Percentiles rank a stretch among this genome's conserved stretches.
Evolutionary conservation across 2,329 filamentous ascomycete genomes (phyloP).

Genomic region (Epichloe aotearoae): DNA sequence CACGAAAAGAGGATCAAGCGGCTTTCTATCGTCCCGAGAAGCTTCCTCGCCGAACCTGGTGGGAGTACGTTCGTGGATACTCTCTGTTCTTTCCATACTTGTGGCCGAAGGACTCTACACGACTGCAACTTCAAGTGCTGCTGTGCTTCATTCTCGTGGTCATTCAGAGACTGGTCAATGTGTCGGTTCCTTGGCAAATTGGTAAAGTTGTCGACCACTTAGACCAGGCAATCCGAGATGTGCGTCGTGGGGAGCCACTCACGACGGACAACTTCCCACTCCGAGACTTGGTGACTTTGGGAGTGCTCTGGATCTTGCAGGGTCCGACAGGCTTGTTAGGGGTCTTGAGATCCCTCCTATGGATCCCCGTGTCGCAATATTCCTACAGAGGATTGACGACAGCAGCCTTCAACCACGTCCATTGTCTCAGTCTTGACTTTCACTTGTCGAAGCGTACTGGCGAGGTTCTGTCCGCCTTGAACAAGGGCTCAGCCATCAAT

Average conservation of each 20-base stretch:
- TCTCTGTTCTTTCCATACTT: constrained; percentile 91
- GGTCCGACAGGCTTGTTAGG: constrained; percentile 80
- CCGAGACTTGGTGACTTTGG: constrained; percentile 22
- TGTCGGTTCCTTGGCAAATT: constrained; percentile 72
- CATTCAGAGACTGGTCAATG: constrained; percentile 70
- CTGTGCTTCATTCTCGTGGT: constrained; percentile 72
- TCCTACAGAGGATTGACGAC: constrained; percentile 90
- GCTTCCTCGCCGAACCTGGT: constrained; percentile 81
- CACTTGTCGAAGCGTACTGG: constrained; percentile 94
- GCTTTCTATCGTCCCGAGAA: constrained; percentile 85
- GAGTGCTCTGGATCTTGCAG: constrained; percentile 74
- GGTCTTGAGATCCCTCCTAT: constrained; percentile 68
- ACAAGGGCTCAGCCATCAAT: constrained; percentile 93
- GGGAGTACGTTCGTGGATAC: constrained; percentile 88
- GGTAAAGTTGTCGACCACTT: constrained; percentile 68
- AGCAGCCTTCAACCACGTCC: constrained; percentile 93
- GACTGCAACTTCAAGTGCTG: constrained; percentile 65
- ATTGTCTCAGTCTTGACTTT: constrained; percentile 88
- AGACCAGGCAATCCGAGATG: constrained; percentile 36
- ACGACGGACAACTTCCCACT: constrained; percentile 22
- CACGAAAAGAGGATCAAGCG: constrained; percentile 45
- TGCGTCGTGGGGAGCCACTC: constrained; percentile 24
- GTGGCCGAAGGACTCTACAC: constrained; percentile 71
- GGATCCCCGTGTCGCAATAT: constrained; percentile 95
- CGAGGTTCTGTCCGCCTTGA: constrained; percentile 87